Evolutionary conservation across 1,284 basidiomycete species (phyloP), one percentile per base, ranked within the genome.

Genomic region (Tilletiaria anomala): DNA sequence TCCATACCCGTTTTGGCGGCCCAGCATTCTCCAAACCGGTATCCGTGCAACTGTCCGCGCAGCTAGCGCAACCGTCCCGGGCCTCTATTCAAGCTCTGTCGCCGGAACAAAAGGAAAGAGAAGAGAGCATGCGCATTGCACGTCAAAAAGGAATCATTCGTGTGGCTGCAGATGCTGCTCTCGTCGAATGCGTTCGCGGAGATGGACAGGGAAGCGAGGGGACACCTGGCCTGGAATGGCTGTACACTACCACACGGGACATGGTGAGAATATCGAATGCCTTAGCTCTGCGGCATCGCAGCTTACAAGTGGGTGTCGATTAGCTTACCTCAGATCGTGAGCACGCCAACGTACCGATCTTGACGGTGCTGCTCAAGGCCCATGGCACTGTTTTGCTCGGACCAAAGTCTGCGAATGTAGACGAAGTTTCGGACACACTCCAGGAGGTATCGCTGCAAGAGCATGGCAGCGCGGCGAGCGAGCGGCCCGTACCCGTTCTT

Each of bases 101-200:
- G 12, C 69, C 73, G 1, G 87, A 93, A 53, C 84, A 94, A 60
- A 78, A 80, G 40, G 93, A 99, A 65, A 91, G 87, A 68, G 93
- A 97, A 47, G 91, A 97, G 52, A 73, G 76, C 39, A 71, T 78
- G 12, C 75, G 91, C 19, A 72, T 97, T 11, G 63, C 76, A 2
- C 79, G 83, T 24, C 88, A 96, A 68, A 76, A 88, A 15, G 82
- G 83, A 1, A 71, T 91, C 8, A 71, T 96, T 38, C 77, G 91
- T 39, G 79, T 91, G 24, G 80, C 83, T 48, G 79, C 85, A 0
- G 93, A 97, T 68, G 72, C 96, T 23, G 88, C 85, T 2, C 71
- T 94, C 21, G 79, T 94, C 2, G 84, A 83, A 2, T 72, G 68
- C 2, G 24, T 89, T 3, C 42, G 19, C 40, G 39, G 35, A 48